phyloP scores from a whole-genome alignment of 2,329 filamentous ascomycete species.

The Diaporthe capsici region DNA sequence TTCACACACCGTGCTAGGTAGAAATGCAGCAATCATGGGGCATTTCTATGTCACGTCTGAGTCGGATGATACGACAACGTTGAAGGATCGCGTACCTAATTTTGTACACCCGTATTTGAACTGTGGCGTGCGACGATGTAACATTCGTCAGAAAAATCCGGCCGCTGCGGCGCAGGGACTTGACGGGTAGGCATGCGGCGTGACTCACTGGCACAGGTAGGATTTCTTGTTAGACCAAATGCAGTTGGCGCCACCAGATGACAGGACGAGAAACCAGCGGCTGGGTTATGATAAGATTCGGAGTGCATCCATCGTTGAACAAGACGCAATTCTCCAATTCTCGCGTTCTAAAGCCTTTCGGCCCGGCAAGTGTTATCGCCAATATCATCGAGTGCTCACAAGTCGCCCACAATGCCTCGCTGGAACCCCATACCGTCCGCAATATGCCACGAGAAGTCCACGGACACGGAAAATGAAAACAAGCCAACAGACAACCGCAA shows the following conservation, averaged over 20 bases:
- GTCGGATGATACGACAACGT: neutral
- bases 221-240: neutral
- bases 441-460: neutral
- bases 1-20: neutral
- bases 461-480: no score
- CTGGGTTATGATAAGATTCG: neutral
- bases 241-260: neutral
- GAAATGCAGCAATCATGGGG: neutral
- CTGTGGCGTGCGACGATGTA: slow-evolving; percentile 8
- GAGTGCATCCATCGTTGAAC: neutral
- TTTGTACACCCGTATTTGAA: no score
- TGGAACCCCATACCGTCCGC: slow-evolving; percentile 29
- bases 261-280: neutral
- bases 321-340: neutral
- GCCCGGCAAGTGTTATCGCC: neutral
- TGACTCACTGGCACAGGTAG: neutral
- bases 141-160: neutral
- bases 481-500: neutral
- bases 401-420: neutral
- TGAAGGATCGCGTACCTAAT: neutral
- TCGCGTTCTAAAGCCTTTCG: neutral
- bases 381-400: neutral
- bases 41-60: neutral
- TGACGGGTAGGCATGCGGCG: neutral
- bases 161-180: slow-evolving; percentile 1